These are phyloP conservation scores for Aspergillus vadensis DNA, from an alignment of 2,329 filamentous ascomycete genomes.

Conservation along the genomic window DNA sequence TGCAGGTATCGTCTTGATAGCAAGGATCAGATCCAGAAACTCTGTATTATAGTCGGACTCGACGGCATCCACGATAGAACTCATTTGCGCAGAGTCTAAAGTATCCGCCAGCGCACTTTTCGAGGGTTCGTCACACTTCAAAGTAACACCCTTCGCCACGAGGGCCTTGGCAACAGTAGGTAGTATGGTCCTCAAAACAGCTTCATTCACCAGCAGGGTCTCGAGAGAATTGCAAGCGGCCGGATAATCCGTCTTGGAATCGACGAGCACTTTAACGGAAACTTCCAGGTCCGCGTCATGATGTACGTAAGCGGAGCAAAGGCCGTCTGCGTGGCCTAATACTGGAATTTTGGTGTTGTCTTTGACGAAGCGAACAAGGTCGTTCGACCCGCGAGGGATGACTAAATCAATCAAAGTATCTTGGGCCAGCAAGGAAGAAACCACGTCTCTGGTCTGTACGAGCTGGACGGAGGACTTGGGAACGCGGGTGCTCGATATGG, in stretches of 20 bases:
- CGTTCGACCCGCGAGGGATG: conserved; percentile 88
- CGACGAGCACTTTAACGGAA: conserved; percentile 75
- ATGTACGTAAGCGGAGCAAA: conserved; percentile 86
- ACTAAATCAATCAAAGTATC: conserved; percentile 91
- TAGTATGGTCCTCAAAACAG: conserved; percentile 67
- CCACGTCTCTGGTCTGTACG: conserved; percentile 87
- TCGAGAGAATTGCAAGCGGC: conserved; percentile 96
- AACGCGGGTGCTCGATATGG: conserved; percentile 71
- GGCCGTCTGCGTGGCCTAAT: conserved; percentile 90
- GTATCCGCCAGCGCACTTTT: conserved; percentile 62
- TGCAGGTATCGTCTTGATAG: conserved; percentile 73
- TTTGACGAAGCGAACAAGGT: conserved; percentile 88
- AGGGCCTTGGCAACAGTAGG: conserved; percentile 74
- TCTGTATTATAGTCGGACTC: conserved; percentile 82
- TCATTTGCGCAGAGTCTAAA: conserved; percentile 47
- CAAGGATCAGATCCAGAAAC: conserved; percentile 80
- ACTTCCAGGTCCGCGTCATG: conserved; percentile 71
- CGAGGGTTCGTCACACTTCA: conserved; percentile 74
- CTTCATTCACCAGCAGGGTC: conserved; percentile 80
- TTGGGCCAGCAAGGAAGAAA: conserved; percentile 81
- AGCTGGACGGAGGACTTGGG: conserved; percentile 89
- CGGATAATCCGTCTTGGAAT: conserved; percentile 92
- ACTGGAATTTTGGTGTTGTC: conserved; percentile 90
- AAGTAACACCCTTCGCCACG: conserved; percentile 72
- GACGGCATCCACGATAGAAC: conserved; percentile 64